Evolutionary conservation across 225 moss, liverwort and hornwort genomes (phyloP).

Genomic region (Physcomitrium patens): DNA sequence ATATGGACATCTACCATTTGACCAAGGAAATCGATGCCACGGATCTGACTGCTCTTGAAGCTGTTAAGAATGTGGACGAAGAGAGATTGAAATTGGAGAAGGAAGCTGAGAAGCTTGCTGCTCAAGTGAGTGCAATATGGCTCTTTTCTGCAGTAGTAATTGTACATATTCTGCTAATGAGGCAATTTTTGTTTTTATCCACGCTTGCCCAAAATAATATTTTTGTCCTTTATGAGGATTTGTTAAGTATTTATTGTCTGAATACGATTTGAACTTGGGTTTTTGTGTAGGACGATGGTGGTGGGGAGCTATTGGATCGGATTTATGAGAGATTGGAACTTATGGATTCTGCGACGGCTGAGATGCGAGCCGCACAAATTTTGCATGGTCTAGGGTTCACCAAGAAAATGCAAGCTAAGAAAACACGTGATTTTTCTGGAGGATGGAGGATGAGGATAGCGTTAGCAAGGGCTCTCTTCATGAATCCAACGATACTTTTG

Average conservation of each 20-base stretch:
- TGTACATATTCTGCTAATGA: not conserved
- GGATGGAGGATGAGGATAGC: conserved; percentile 95
- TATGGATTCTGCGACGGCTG: conserved; percentile 85
- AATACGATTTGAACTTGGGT: conserved; percentile 1
- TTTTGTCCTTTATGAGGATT: not conserved
- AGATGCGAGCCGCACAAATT: conserved; percentile 83
- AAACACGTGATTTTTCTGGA: conserved; percentile 81
- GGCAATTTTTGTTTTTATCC: not conserved
- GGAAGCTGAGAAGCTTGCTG: conserved; percentile 73
- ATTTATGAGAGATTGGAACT: conserved; percentile 77
- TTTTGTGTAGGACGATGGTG: conserved; percentile 65
- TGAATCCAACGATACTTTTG: conserved; percentile 83
- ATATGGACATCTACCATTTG: conserved; percentile 89
- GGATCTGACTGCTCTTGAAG: conserved; percentile 74
- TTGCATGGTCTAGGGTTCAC: conserved; percentile 80
- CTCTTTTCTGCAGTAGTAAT: too few relatives aligned
- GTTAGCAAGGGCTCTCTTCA: conserved; percentile 77
- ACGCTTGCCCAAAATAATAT: not conserved
- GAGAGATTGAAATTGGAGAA: conserved; percentile 73
- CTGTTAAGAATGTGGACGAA: conserved; percentile 81
- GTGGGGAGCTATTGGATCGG: conserved; percentile 73
- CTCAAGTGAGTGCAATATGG: conserved; percentile 53
- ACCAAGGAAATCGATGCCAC: conserved; percentile 86
- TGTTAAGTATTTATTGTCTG: not conserved
- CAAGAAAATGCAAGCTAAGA: conserved; percentile 82